These are phyloP conservation scores for Sarcocystis neurona DNA, from an alignment of 169 alveolate genomes.

Conservation along the genomic window DNA sequence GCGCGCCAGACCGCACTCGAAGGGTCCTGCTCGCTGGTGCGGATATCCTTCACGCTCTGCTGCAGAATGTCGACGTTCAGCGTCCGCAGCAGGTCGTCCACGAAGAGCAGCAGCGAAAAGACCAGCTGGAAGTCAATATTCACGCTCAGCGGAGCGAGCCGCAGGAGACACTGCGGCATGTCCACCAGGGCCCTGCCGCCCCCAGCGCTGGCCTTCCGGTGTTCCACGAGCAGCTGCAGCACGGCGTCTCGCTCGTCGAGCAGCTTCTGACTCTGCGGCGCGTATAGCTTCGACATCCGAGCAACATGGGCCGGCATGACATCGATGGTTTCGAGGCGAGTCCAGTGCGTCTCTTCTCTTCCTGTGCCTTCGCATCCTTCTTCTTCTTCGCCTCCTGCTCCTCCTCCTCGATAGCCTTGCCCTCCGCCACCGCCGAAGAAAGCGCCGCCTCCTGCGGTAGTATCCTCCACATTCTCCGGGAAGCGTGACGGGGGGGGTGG, in stretches of 20 bases:
- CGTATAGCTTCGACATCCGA: neutral
- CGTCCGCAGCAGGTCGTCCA: constrained; percentile 57
- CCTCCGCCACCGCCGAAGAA: neutral
- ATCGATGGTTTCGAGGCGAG: neutral
- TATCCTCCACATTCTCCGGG: too few relatives aligned
- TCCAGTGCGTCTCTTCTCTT: neutral
- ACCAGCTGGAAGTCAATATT: constrained; percentile 60
- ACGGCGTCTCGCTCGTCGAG: constrained; percentile 51
- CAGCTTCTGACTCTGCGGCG: constrained; percentile 6
- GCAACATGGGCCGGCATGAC: constrained; percentile 35
- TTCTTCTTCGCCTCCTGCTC: neutral
- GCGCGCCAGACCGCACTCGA: constrained; percentile 57
- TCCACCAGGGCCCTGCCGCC: constrained; percentile 58
- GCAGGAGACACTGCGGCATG: constrained; percentile 51
- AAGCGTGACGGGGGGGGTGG: too few relatives aligned
- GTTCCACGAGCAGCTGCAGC: constrained; percentile 33
- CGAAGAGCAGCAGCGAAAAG: constrained; percentile 41
- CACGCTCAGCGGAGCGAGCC: constrained; percentile 49
- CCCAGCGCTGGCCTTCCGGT: neutral
- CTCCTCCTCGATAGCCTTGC: neutral
- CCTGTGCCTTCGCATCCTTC: neutral
- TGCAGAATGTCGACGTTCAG: constrained; percentile 56
- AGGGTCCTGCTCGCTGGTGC: constrained; percentile 45
- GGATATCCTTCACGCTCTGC: constrained; percentile 60
- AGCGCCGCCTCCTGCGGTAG: too few relatives aligned